phyloP scores from a whole-genome alignment of 306 rosid species.

The Alnus glutinosa region DNA sequence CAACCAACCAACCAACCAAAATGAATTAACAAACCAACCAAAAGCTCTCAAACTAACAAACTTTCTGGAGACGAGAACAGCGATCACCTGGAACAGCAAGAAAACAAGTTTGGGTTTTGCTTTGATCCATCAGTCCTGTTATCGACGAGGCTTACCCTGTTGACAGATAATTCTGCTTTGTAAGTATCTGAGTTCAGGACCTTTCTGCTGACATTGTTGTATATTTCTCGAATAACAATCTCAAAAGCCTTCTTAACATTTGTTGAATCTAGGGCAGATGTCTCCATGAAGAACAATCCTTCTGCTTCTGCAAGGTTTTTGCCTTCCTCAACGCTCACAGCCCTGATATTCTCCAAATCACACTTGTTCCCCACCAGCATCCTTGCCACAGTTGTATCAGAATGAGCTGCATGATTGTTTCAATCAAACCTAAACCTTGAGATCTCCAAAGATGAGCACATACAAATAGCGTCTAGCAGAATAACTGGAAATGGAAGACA shows the following conservation, averaged over 20 bases:
- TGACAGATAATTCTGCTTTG: slow-evolving; percentile 88
- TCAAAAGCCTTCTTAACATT: slow-evolving; percentile 86
- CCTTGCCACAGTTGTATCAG: slow-evolving; percentile 83
- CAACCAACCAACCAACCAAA: slow-evolving; percentile 31
- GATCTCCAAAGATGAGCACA: slow-evolving; percentile 1
- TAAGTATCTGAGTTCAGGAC: slow-evolving; percentile 87
- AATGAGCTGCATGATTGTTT: slow-evolving; percentile 71
- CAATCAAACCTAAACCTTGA: slow-evolving; percentile 11
- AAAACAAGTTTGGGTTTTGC: slow-evolving; percentile 48
- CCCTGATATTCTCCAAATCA: slow-evolving; percentile 79
- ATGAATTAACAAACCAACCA: slow-evolving; percentile 30
- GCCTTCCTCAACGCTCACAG: slow-evolving; percentile 85
- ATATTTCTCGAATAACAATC: slow-evolving; percentile 82
- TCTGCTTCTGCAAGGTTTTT: slow-evolving; percentile 86
- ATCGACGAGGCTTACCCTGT: slow-evolving; percentile 85
- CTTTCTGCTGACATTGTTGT: slow-evolving; percentile 88
- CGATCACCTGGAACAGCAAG: slow-evolving; percentile 84
- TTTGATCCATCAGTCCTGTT: slow-evolving; percentile 57
- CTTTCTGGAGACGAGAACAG: slow-evolving; percentile 3
- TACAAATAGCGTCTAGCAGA: not conserved
- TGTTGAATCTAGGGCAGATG: slow-evolving; percentile 87
- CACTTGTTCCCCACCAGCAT: slow-evolving; percentile 93
- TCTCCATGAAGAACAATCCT: slow-evolving; percentile 94
- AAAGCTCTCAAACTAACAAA: slow-evolving; percentile 28
- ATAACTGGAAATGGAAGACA: not conserved